Evolutionary conservation across 495 filamentous ascomycete genomes (phyloP).

Genomic region (Penicillium ucsense): DNA sequence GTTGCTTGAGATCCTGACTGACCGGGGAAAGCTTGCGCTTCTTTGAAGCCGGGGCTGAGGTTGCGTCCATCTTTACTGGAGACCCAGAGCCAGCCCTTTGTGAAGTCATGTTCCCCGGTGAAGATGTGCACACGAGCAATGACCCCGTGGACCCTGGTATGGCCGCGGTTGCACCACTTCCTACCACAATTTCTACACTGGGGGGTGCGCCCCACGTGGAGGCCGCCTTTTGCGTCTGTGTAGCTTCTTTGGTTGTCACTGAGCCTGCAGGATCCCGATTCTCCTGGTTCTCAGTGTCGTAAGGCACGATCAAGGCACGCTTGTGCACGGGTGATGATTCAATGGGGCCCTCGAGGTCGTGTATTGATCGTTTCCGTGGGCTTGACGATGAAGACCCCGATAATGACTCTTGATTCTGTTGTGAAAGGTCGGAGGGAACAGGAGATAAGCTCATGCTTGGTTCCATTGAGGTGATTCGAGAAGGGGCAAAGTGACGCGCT

Average conservation of each 20-base stretch:
- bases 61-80: neutral
- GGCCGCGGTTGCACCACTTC: neutral
- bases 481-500: too few relatives aligned
- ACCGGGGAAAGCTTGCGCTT: constrained; percentile 44
- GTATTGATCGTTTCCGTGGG: constrained; percentile 22
- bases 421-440: constrained; percentile 1
- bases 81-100: neutral
- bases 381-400: constrained; percentile 10
- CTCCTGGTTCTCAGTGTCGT: constrained; percentile 18
- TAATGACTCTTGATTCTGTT: neutral
- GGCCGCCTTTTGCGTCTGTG: neutral
- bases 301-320: constrained; percentile 2
- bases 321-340: constrained; percentile 11
- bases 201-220: neutral
- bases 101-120: neutral
- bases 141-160: neutral
- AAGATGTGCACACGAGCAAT: neutral
- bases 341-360: constrained; percentile 18
- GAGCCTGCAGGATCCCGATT: constrained; percentile 12
- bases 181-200: constrained; percentile 5
- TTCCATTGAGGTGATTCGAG: constrained; percentile 1
- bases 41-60: constrained; percentile 23
- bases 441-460: constrained; percentile 11
- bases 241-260: neutral
- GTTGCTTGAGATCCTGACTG: constrained; percentile 42